A percentile compares a stretch with the other conserved stretches of the same genome.
phyloP scores from a whole-genome alignment of 2,329 filamentous ascomycete genomes.

The Thelonectria discophora region DNA sequence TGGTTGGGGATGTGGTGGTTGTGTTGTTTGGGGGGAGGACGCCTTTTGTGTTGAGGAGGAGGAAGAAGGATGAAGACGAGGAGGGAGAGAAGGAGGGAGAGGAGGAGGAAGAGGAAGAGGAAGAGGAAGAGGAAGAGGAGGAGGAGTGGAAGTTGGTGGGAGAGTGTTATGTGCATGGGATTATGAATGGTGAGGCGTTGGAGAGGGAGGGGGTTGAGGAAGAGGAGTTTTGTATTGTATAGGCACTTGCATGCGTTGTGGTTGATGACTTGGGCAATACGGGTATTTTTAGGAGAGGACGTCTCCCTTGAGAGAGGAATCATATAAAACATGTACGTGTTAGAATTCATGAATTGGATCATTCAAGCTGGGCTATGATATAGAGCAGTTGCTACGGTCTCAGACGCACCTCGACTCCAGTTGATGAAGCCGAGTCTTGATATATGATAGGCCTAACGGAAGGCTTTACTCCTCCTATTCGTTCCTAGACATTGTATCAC shows the following conservation, averaged over 20 bases:
- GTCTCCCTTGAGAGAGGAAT: too few relatives aligned
- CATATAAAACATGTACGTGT: too few relatives aligned
- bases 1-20: constrained; percentile 44
- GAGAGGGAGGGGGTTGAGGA: constrained; percentile 33
- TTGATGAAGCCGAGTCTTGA: too few relatives aligned
- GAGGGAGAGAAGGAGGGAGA: background rate
- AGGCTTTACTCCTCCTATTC: too few relatives aligned
- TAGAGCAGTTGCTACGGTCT: too few relatives aligned
- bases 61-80: constrained; percentile 32
- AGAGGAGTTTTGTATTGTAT: constrained; percentile 45
- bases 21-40: constrained; percentile 47
- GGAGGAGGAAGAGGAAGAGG: constrained; percentile 32
- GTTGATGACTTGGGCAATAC: background rate
- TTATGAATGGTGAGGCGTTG: constrained; percentile 49
- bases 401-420: too few relatives aligned
- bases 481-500: too few relatives aligned
- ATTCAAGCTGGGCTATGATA: too few relatives aligned
- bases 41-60: constrained; percentile 44
- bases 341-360: too few relatives aligned
- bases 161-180: constrained; percentile 50
- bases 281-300: too few relatives aligned
- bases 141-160: constrained; percentile 44
- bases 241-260: background rate
- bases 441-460: too few relatives aligned
- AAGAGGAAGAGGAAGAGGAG: constrained; percentile 32